Percentiles rank a stretch among this genome's conserved stretches.
Conservation (phyloP, 1,284 basidiomycete genomes). For the Sparassis latifolia region DNA sequence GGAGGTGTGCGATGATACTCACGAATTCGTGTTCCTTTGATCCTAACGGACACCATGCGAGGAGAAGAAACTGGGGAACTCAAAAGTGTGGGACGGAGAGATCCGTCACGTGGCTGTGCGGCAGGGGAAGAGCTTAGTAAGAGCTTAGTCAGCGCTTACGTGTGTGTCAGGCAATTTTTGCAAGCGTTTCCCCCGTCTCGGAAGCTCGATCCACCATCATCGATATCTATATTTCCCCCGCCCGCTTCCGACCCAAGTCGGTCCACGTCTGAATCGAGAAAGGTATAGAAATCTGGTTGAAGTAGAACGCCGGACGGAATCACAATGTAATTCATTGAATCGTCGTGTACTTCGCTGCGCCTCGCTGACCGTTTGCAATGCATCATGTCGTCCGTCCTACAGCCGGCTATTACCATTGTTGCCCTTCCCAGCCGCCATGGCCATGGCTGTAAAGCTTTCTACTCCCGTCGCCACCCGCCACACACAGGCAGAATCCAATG, state of each 20-base stretch:
- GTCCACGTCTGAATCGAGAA: constrained; percentile 5
- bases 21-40: too few relatives aligned
- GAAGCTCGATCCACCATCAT: constrained; percentile 9
- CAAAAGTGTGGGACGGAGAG: too few relatives aligned
- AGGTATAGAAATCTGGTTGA: background rate
- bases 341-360: background rate
- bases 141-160: too few relatives aligned
- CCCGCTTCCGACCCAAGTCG: constrained; percentile 8
- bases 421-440: constrained; percentile 5
- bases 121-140: too few relatives aligned
- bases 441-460: constrained; percentile 1
- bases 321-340: constrained; percentile 8
- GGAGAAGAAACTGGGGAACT: too few relatives aligned
- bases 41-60: too few relatives aligned
- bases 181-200: too few relatives aligned
- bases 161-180: too few relatives aligned
- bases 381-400: constrained; percentile 2
- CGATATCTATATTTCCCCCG: constrained; percentile 9
- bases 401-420: constrained; percentile 3
- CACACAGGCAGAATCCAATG: background rate
- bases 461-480: background rate
- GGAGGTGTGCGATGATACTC: too few relatives aligned
- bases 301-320: background rate
- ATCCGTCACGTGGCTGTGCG: too few relatives aligned
- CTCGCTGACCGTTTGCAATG: constrained; percentile 3